Conservation (phyloP, 805 yeast genomes). For the Hanseniaspora hatyaiensis region DNA sequence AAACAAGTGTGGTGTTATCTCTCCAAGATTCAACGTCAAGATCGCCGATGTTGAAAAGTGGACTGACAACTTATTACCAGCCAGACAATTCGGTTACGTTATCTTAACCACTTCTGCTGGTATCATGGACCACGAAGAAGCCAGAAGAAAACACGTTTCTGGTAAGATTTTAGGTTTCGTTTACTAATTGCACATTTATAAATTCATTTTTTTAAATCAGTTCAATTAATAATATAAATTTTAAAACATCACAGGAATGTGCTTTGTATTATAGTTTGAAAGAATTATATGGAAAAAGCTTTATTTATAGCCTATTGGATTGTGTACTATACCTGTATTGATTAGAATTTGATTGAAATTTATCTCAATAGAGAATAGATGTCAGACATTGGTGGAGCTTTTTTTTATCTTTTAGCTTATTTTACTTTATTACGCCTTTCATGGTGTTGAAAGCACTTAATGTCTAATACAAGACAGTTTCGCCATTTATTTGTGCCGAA, state of each 20-base stretch:
- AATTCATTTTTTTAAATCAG: neutral
- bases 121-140: slow-evolving; percentile 99
- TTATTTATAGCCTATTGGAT: slow-evolving; percentile 9
- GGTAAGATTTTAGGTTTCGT: slow-evolving; percentile 98
- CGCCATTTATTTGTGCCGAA: neutral
- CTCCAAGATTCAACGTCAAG: slow-evolving; percentile 97
- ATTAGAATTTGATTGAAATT: slow-evolving; percentile 15
- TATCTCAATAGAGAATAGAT: slow-evolving; percentile 17
- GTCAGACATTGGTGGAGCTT: slow-evolving; percentile 16
- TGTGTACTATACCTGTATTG: slow-evolving; percentile 17
- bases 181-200: slow-evolving; percentile 42
- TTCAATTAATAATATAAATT: neutral
- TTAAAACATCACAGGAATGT: neutral
- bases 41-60: slow-evolving; percentile 93
- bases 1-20: slow-evolving; percentile 97
- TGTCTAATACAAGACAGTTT: neutral
- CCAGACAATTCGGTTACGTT: slow-evolving; percentile 97
- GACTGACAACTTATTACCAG: slow-evolving; percentile 97
- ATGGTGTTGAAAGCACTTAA: slow-evolving; percentile 4
- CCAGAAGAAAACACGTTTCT: slow-evolving; percentile 98
- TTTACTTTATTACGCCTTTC: neutral
- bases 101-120: slow-evolving; percentile 98
- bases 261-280: slow-evolving; percentile 9
- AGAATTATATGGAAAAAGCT: slow-evolving; percentile 13
- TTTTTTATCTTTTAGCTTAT: slow-evolving; percentile 2